These are phyloP conservation scores for Candida manassasensis DNA, from an alignment of 805 yeast species.

Conservation along the genomic window DNA sequence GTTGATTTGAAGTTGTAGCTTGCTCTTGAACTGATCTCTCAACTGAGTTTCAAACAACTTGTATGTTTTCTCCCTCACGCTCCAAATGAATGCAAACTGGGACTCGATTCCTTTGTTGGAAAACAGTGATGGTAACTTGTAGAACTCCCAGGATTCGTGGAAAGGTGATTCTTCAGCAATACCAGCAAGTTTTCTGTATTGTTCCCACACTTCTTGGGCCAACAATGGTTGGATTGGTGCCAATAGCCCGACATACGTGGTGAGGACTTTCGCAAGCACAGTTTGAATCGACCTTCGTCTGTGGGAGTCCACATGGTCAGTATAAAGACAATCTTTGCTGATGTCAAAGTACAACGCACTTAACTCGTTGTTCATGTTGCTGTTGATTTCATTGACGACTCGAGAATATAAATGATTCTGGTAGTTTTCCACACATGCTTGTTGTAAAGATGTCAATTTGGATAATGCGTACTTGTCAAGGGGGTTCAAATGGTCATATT, in stretches of 20 bases:
- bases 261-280: slow-evolving; percentile 56
- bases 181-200: slow-evolving; percentile 31
- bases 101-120: slow-evolving; percentile 28
- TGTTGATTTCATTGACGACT: slow-evolving; percentile 62
- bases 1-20: slow-evolving; percentile 53
- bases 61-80: slow-evolving; percentile 46
- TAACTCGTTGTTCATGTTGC: slow-evolving; percentile 68
- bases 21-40: slow-evolving; percentile 48
- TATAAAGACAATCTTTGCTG: slow-evolving; percentile 79
- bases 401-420: slow-evolving; percentile 60
- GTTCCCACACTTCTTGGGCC: slow-evolving; percentile 85
- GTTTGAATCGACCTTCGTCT: slow-evolving; percentile 61
- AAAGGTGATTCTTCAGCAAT: slow-evolving; percentile 40
- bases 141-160: slow-evolving; percentile 39
- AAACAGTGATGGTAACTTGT: slow-evolving; percentile 30
- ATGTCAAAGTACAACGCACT: slow-evolving; percentile 85
- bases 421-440: slow-evolving; percentile 41
- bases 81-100: slow-evolving; percentile 45
- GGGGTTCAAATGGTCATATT: slow-evolving; percentile 28
- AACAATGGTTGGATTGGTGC: slow-evolving; percentile 81
- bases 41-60: slow-evolving; percentile 50
- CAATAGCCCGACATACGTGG: slow-evolving; percentile 59
- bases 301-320: slow-evolving; percentile 47
- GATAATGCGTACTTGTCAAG: slow-evolving; percentile 64
- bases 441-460: slow-evolving; percentile 46